These are phyloP conservation scores for Remersonia thermophila DNA, from an alignment of 2,329 filamentous ascomycete genomes.

Conservation along the genomic window DNA sequence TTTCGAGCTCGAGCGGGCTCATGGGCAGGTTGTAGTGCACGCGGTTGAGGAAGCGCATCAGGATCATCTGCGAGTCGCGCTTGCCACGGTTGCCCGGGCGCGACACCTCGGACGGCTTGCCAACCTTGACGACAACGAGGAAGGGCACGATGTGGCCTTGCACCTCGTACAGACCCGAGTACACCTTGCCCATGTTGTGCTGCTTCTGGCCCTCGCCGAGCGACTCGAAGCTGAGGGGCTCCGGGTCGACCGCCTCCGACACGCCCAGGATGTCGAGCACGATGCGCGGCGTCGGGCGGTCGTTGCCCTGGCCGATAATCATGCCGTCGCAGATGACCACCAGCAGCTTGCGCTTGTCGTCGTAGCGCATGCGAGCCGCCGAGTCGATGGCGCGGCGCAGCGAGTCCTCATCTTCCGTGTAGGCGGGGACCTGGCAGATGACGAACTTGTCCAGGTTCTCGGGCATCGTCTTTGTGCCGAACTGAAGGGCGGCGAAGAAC, in stretches of 20 bases:
- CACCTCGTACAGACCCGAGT: slow-evolving; percentile 94
- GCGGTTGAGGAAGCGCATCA: slow-evolving; percentile 98
- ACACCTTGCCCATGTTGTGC: slow-evolving; percentile 99
- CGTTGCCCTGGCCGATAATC: slow-evolving; percentile 98
- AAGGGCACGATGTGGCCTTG: slow-evolving; percentile 97
- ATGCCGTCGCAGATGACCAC: slow-evolving; percentile 93
- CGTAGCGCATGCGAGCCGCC: slow-evolving; percentile 86
- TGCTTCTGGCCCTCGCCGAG: slow-evolving; percentile 92
- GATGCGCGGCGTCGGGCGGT: slow-evolving; percentile 86
- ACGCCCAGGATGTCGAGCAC: slow-evolving; percentile 95
- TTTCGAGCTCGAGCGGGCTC: slow-evolving; percentile 92
- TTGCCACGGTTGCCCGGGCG: slow-evolving; percentile 96
- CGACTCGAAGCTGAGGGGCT: slow-evolving; percentile 92
- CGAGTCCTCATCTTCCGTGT: slow-evolving; percentile 97
- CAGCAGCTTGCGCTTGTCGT: slow-evolving; percentile 94
- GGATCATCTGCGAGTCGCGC: slow-evolving; percentile 95
- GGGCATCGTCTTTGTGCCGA: slow-evolving; percentile 77
- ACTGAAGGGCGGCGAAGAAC: slow-evolving; percentile 91
- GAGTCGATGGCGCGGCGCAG: slow-evolving; percentile 95
- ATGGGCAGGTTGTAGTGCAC: slow-evolving; percentile 96
- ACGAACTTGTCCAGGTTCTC: slow-evolving; percentile 98
- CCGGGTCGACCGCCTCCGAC: slow-evolving; percentile 83
- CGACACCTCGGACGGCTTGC: slow-evolving; percentile 91
- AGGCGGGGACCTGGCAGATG: slow-evolving; percentile 94
- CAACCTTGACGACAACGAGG: slow-evolving; percentile 91